Base-by-base conservation (phyloP, 352 stramenopile species). In the Hyaloperonospora brassicae region DNA sequence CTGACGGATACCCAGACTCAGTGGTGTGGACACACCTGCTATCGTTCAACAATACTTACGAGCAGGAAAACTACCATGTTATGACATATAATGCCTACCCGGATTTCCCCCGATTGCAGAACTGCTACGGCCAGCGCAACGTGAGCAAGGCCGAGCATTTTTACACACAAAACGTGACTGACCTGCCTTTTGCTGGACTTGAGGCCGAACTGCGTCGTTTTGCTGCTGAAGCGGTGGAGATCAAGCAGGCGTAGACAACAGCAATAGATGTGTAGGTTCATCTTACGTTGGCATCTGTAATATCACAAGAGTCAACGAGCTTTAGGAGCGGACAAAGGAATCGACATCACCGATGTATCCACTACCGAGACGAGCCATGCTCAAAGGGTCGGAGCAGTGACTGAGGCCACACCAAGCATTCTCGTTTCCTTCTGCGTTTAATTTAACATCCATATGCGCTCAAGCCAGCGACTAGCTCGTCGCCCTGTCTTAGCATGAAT, bases 21-120 rank as follows among this genome's bases (percentile, higher is more conserved):
- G 47, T 61, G 10, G 70, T 89, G 35, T 86, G 80, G 70, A 88
- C 81, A n/a, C 76, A 89, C 49, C 48, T 91, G 58, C 51, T 81
- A 58, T 70, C 72, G 46, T 82, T 88, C 57, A 79, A 77, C 50
- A 69, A 61, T 8, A 61, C 56, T 7, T 68, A 57, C 0, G 65
- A 54, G 8, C 58, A 58, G n/a, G 53, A 49, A 13, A 47, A 83
- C 57, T 87, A 84, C 62, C 64, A 62, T 44, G 59, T 87, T 11
- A 59, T 84, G 50, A 79, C 76, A 46, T 87, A 70, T 55, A 67
- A 76, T 8, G 73, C 60, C 39, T 57, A 57, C n/a, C 52, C 62
- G 1, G 53, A 64, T 17, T 79, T 84, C 41, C 68, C 70, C 5
- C 58, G 71, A n/a, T 69, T 57, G 17, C 73, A 86, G 61, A 80